These are phyloP conservation scores for Botrytis sinoallii DNA, from an alignment of 2,329 filamentous ascomycete species.

Conservation along the genomic window DNA sequence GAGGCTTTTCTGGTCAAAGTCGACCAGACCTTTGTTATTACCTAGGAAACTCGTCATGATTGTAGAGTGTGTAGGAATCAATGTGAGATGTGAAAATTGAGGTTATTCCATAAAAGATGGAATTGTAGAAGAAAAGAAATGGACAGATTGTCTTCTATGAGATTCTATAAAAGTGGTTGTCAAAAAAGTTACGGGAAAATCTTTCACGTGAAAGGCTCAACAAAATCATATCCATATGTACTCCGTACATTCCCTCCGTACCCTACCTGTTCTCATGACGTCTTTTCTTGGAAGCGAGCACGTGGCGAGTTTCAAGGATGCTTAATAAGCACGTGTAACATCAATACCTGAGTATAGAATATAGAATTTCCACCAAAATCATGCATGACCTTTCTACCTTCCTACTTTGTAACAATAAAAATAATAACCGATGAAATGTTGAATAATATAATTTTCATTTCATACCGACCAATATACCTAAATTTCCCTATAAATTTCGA, in stretches of 20 bases:
- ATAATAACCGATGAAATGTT: not conserved
- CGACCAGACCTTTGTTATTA: conserved; percentile 44
- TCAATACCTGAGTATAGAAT: not conserved
- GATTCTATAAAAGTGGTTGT: not conserved
- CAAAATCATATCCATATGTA: not conserved
- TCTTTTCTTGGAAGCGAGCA: conserved; percentile 4
- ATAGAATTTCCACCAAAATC: not conserved
- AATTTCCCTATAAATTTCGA: not conserved
- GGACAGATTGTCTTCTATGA: conserved; percentile 5
- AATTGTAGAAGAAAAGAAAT: not conserved
- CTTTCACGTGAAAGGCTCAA: conserved; percentile 16
- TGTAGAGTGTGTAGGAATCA: not conserved
- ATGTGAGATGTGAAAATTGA: not conserved
- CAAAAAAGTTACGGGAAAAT: not conserved
- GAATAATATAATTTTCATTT: not conserved
- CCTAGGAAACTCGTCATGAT: conserved; percentile 33
- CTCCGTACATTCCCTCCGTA: not conserved
- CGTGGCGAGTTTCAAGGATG: not conserved
- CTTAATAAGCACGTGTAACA: not conserved
- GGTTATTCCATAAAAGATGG: not conserved
- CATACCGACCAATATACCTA: not conserved
- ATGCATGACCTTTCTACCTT: not conserved
- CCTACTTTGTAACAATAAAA: not conserved
- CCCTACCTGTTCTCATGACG: conserved; percentile 24
- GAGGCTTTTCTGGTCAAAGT: conserved; percentile 65